Evolutionary conservation across 768 basidiomycete genomes (phyloP).

Genomic region (Mycena metata): DNA sequence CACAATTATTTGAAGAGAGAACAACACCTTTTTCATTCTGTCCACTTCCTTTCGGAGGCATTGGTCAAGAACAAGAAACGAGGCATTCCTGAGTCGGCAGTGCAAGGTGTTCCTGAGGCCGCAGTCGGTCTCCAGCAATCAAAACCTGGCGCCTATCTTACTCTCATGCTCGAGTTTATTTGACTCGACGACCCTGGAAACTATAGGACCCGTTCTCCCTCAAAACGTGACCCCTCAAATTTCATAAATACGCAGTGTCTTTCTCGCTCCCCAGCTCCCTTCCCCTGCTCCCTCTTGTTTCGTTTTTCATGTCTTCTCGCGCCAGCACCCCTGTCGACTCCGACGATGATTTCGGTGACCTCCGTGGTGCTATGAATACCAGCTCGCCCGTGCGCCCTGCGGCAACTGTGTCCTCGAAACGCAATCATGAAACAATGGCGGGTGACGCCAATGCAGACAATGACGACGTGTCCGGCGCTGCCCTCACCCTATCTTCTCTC

Average conservation of each 20-base stretch:
- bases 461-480: background rate
- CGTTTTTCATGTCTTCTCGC: background rate
- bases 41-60: slow-evolving; percentile 11
- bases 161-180: no score
- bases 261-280: no score
- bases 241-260: no score
- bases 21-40: background rate
- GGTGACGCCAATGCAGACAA: background rate
- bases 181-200: background rate
- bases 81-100: no score
- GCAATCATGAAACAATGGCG: background rate
- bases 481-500: background rate
- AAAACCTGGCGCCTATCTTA: background rate
- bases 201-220: background rate
- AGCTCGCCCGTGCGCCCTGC: background rate
- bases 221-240: no score
- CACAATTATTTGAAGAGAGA: no score
- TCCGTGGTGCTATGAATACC: background rate
- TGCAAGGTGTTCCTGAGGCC: background rate
- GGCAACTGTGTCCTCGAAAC: background rate
- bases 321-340: background rate
- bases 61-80: slow-evolving; percentile 2
- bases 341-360: background rate
- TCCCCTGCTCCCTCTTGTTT: background rate
- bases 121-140: background rate